Evolutionary conservation across 2,329 filamentous ascomycete genomes (phyloP).

Genomic region (Sporothrix inflata): DNA sequence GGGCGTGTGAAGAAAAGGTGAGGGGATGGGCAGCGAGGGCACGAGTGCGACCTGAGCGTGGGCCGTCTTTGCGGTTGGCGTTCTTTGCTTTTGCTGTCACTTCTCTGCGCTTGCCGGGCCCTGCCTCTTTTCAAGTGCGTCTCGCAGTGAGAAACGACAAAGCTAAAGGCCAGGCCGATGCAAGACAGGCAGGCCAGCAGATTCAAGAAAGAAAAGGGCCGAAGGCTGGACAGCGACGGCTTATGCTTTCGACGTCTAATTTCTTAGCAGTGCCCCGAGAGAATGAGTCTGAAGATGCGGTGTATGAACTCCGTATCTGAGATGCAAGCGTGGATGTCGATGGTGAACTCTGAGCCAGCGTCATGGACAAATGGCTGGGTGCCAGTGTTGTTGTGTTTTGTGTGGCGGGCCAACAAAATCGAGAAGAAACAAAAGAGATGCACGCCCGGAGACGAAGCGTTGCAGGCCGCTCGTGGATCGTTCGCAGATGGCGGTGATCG

Average conservation of each 20-base stretch:
- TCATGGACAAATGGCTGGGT: not conserved
- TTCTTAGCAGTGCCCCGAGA: not conserved
- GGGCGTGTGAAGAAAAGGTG: not conserved
- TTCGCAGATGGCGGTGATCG: not conserved
- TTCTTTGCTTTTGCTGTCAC: conserved; percentile 2
- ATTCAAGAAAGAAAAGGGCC: not conserved
- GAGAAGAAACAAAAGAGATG: not conserved
- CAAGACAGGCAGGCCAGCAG: not conserved
- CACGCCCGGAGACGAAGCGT: not conserved
- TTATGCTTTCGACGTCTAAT: not conserved
- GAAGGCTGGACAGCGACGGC: not conserved
- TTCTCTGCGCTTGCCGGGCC: no score
- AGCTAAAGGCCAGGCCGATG: not conserved
- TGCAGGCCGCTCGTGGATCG: conserved; percentile 6
- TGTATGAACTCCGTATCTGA: not conserved
- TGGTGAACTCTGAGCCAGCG: not conserved
- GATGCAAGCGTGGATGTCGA: not conserved
- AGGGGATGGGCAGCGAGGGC: conserved; percentile 17
- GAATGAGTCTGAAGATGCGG: not conserved
- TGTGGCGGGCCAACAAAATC: not conserved
- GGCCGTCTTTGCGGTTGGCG: not conserved
- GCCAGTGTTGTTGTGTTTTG: not conserved
- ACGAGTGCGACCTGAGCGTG: conserved; percentile 20
- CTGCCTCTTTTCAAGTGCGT: not conserved
- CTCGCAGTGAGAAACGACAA: not conserved